Conservation (phyloP, 2,329 filamentous ascomycete species). For the Aspergillus nomiae region DNA sequence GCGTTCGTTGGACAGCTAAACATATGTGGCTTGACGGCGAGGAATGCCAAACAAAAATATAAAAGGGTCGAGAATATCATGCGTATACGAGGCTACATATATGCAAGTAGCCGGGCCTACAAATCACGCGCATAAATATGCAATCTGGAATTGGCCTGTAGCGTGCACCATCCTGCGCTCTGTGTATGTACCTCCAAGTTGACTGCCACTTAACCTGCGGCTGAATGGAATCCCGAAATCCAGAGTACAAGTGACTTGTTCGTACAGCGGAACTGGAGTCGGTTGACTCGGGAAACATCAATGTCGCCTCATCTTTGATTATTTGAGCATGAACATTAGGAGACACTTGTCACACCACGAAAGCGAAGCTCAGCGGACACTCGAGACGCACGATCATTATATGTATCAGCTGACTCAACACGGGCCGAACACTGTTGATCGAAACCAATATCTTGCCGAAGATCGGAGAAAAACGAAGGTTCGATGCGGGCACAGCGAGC, state of each 20-base stretch:
- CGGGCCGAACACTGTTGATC: not conserved
- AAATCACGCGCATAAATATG: constrained; percentile 30
- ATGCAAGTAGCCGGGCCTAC: constrained; percentile 31
- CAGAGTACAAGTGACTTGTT: not conserved
- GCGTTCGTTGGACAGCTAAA: not conserved
- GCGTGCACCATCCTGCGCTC: not conserved
- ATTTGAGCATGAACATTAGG: not conserved
- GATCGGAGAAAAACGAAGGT: not conserved
- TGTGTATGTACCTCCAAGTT: not conserved
- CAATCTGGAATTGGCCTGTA: constrained; percentile 23
- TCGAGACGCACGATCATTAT: not conserved
- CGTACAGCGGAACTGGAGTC: not conserved
- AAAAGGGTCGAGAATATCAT: not conserved
- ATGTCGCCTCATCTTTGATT: not conserved
- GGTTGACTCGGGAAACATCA: not conserved
- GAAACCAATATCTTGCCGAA: not conserved
- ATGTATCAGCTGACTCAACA: not conserved
- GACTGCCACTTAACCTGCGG: not conserved
- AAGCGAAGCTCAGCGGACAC: not conserved
- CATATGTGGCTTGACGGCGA: constrained; percentile 13
- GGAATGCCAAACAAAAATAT: not conserved
- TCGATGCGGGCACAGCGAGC: not conserved
- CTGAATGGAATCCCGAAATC: not conserved
- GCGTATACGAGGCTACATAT: constrained; percentile 8
- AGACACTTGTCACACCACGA: not conserved